Base-by-base conservation (phyloP, 192 early-diverging fungal species). In the Coemansia brasiliensis region DNA sequence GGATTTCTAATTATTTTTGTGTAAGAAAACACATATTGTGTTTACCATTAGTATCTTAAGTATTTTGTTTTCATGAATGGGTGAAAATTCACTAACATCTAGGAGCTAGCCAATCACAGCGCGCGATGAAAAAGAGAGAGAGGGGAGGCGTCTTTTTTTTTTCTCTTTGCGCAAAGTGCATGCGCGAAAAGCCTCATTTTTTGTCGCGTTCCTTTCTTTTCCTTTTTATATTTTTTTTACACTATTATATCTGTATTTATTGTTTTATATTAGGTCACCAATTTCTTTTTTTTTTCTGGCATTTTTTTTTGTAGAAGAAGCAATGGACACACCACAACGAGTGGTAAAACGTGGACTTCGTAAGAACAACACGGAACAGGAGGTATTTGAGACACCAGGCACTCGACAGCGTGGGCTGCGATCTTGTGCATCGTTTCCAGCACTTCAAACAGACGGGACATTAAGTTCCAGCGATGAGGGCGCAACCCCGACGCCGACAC, bases 391-490 rank as follows among this genome's bases (percentile, higher is more conserved):
- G 26, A 40, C 52, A 39, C 35, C 54, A 16, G 39, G 32, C 29
- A 5, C 46, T 3, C 21, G 44, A 40, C 18, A 56, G 24, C 56
- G 65, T 48, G 39, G 18, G 6, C 63, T 70, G 32, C 43, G 68
- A n/a, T 45, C 74, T 4, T 71, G 44, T 22, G 44, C 61, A 24
- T 73, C 76, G 44, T 73, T 79, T n/a, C 76, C 69, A 0, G 54
- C 70, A 32, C 44, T 79, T 27, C 57, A 2, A 32, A 41, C 11
- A 20, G 12, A 20, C 29, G 39, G 7, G 26, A 32, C 29, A 6
- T 39, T 8, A 29, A 38, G 15, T 25, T 25, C 16, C 45, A 26
- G 37, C 44, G n/a, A 20, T 43, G 50, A 29, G 43, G 60, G n/a
- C n/a, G 38, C 12, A 20, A 62, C 68, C 8, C 68, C 68, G 18